Base-by-base conservation (phyloP, 108 stramenopile species). In the Fistulifera solaris region DNA sequence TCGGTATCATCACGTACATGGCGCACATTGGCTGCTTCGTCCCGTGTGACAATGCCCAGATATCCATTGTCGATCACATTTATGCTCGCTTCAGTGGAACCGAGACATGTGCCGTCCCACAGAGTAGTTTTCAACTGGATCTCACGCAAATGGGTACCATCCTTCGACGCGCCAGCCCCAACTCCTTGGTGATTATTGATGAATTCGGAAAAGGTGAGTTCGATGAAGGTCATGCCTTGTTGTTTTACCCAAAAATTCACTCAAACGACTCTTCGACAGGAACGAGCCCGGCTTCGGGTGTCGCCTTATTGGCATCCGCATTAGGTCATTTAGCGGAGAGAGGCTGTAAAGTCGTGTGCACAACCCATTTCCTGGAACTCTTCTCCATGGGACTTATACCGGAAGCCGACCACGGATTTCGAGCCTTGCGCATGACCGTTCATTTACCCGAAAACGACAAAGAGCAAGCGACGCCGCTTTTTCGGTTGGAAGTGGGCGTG, bases 291-390 rank as follows among this genome's bases (percentile, higher is more conserved):
- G 72, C 91, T 4, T 94, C 94, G 26, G 97, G 97, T 5, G 89
- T 98, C 54, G 83, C 94, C 17, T 78, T 98, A 1, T 71, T 98
- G 50, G 82, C 77, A 26, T 75, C 97, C 7, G 78, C 86, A 6
- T 42, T 98, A 44, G 69, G 80, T 45, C 56, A 67, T 43, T 70
- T 98, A 1, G 66, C 73, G 19, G 47, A 54, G 26, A 70, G 59
- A 38, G 69, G 68, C 21, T 87, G 83, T 70, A 79, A 81, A 48
- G 74, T 80, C n/a, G 66, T 96, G 35, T 89, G 90, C 56, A 94
- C 93, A 0, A 88, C 94, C 16, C 97, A 98, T 56, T 93, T 96
- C 54, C 76, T 94, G 22, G 97, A 98, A 72, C 66, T 96, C n/a
- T 97, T 95, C 55, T 83, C 88, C 39, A 74, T 86, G 62, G 72